phyloP scores from a whole-genome alignment of 805 yeast species.

The Ogataea salicorniae region DNA sequence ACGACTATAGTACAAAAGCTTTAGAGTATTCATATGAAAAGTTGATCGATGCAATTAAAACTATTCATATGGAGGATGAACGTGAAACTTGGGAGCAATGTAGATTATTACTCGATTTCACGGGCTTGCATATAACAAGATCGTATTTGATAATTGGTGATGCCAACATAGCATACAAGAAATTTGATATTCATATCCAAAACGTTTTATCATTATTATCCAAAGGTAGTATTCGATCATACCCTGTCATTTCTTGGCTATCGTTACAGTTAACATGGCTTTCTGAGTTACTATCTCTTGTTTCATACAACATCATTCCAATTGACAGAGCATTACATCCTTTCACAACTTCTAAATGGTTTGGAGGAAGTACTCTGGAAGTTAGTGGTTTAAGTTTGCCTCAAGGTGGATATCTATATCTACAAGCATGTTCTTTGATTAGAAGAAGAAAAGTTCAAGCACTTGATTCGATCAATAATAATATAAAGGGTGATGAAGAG shows the following conservation, averaged over 20 bases:
- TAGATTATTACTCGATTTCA: conserved; percentile 50
- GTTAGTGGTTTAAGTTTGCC: conserved; percentile 31
- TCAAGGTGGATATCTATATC: conserved; percentile 38
- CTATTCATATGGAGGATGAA: conserved; percentile 16
- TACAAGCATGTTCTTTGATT: conserved; percentile 34
- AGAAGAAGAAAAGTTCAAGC: conserved; percentile 23
- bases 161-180: conserved; percentile 53
- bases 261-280: conserved; percentile 62
- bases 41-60: conserved; percentile 35
- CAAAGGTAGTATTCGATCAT: conserved; percentile 23
- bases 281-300: conserved; percentile 48
- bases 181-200: conserved; percentile 59
- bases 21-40: conserved; percentile 52
- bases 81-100: conserved; percentile 37
- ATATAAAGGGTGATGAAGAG: not conserved
- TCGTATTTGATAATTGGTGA: conserved; percentile 55
- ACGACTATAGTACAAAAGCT: conserved; percentile 43
- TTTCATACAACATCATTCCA: conserved; percentile 41
- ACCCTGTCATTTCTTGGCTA: conserved; percentile 45
- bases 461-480: not conserved
- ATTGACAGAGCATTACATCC: conserved; percentile 32
- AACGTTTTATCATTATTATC: conserved; percentile 39
- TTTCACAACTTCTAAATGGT: conserved; percentile 22
- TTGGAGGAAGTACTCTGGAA: conserved; percentile 9
- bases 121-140: conserved; percentile 59